Base-by-base conservation (phyloP, 1,284 basidiomycete genomes). In the Amylostereum areolatum region DNA sequence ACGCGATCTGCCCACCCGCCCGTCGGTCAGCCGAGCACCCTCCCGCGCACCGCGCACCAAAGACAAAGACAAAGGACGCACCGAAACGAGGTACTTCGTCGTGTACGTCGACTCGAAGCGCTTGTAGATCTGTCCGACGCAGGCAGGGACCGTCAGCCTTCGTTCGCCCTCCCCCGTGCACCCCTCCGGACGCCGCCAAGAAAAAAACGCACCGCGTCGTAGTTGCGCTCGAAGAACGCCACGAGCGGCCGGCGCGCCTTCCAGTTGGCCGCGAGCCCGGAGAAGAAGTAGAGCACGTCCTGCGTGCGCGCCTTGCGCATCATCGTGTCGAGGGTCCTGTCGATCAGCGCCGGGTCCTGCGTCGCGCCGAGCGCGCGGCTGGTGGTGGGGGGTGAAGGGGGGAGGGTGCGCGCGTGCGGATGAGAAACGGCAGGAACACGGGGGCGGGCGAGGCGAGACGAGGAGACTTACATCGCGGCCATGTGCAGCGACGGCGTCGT, bases 41-140 rank as follows among this genome's bases (percentile, higher is more conserved):
- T n/a, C n/a, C n/a, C n/a, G n/a, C n/a, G n/a, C n/a, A 51, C 18
- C 4, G 31, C n/a, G 46, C 18, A 43, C 9, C 36, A 47, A 18
- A 12, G 18, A 7, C 43, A 45, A 48, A 33, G n/a, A 39, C 30
- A 12, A n/a, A 36, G 24, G 29, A 64, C 75, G 46, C 57, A 81
- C 82, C 62, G 71, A 65, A 45, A 86, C 62, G 32, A 85, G 57
- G 43, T 64, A 62, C 31, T 71, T 69, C 47, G 85, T 66, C 31
- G 75, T 77, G 63, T 81, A 87, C 57, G 82, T 88, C 48, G 79
- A 80, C 58, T 80, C 81, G 62, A 88, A 88, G 44, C 83, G 80
- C 62, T 84, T 82, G 62, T 80, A 74, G 36, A 92, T 64, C 84
- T 90, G 57, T 2, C 24, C 9, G 25, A 9, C 9, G 7, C 28